Evolutionary conservation across 352 stramenopile genomes (phyloP).

Genomic region (Globisporangium okanoganense): DNA sequence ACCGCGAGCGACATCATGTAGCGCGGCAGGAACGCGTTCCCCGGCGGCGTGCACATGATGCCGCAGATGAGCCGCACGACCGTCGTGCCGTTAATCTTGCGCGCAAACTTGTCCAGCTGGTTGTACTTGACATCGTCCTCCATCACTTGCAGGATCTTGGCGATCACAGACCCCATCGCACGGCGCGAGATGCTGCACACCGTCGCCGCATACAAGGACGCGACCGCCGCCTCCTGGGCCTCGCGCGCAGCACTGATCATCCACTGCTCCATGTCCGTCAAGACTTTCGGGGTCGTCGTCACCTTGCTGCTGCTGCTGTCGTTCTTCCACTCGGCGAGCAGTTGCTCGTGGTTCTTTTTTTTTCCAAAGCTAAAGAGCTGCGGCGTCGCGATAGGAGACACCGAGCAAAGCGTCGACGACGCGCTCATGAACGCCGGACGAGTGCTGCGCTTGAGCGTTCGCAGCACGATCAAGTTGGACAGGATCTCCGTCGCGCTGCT

Average conservation of each 20-base stretch:
- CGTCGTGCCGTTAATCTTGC: slow-evolving; percentile 65
- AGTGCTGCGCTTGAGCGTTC: slow-evolving; percentile 60
- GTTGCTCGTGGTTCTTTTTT: not conserved
- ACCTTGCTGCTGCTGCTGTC: slow-evolving; percentile 5
- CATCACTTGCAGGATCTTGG: slow-evolving; percentile 74
- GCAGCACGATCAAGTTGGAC: slow-evolving; percentile 73
- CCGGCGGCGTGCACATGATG: slow-evolving; percentile 70
- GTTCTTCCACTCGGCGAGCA: slow-evolving; percentile 2
- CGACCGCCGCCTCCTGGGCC: slow-evolving; percentile 58
- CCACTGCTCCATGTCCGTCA: slow-evolving; percentile 46
- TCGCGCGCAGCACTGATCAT: slow-evolving; percentile 57
- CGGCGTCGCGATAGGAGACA: slow-evolving; percentile 29
- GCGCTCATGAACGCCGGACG: slow-evolving; percentile 29
- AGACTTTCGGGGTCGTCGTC: slow-evolving; percentile 5
- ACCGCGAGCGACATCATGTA: slow-evolving; percentile 86
- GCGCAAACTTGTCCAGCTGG: slow-evolving; percentile 46
- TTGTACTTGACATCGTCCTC: slow-evolving; percentile 78
- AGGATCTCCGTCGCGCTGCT: slow-evolving; percentile 76
- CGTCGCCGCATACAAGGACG: slow-evolving; percentile 77
- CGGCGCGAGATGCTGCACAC: slow-evolving; percentile 78
- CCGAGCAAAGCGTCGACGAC: slow-evolving; percentile 38
- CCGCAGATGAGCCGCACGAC: slow-evolving; percentile 66
- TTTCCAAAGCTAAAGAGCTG: slow-evolving; percentile 5
- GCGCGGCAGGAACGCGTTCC: slow-evolving; percentile 69
- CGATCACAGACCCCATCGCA: slow-evolving; percentile 78